phyloP scores from a whole-genome alignment of 129 eudicot species.

The Saposhnikovia divaricata region DNA sequence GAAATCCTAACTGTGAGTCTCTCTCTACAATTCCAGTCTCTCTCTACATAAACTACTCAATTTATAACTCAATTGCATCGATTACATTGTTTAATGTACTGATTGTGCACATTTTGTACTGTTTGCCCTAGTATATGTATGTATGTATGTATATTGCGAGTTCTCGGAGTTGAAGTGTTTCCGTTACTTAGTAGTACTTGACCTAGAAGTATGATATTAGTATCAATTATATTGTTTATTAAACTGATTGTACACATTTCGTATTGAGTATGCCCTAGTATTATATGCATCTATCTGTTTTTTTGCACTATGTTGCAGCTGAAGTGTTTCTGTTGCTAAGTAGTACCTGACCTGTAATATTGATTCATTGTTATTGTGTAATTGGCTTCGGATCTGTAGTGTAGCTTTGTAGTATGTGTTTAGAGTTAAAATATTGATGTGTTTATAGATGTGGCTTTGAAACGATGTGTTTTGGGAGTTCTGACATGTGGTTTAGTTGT shows the following conservation, averaged over 20 bases:
- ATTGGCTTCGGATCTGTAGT: neutral
- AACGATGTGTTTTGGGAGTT: neutral
- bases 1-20: constrained; percentile 80
- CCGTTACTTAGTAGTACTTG: neutral
- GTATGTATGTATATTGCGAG: neutral
- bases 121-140: neutral
- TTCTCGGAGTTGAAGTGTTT: neutral
- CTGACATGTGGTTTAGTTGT: neutral
- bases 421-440: neutral
- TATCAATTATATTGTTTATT: neutral
- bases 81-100: constrained; percentile 5
- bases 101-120: neutral
- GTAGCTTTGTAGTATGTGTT: no score
- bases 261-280: neutral
- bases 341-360: no score
- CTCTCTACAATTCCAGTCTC: neutral
- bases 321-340: neutral
- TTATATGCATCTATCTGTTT: no score
- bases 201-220: neutral
- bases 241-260: neutral
- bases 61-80: constrained; percentile 14
- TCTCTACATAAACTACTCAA: no score
- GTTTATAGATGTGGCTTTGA: constrained; percentile 8
- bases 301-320: no score
- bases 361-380: neutral